Conservation (phyloP, 2,329 filamentous ascomycete species). For the Raffaelea ambrosiae region DNA sequence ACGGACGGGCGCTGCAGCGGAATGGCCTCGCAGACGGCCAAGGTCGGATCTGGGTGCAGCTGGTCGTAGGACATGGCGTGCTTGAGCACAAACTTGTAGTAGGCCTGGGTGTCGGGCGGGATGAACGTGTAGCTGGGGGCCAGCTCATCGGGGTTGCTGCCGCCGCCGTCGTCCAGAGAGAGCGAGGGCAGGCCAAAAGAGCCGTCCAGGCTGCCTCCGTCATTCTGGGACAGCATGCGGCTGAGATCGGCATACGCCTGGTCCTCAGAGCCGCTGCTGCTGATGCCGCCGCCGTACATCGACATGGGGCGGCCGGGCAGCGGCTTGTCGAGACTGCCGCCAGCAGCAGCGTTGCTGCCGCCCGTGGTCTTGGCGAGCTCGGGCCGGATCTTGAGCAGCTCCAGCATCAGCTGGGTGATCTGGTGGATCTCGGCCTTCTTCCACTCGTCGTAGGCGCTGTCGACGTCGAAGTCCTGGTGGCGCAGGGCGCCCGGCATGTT, state of each 20-base stretch:
- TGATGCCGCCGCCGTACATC: slow-evolving; percentile 26
- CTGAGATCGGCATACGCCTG: slow-evolving; percentile 44
- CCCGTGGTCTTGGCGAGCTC: slow-evolving; percentile 70
- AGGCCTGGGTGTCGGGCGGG: slow-evolving; percentile 71
- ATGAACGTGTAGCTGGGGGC: slow-evolving; percentile 79
- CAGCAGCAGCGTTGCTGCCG: slow-evolving; percentile 17
- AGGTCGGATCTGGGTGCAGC: slow-evolving; percentile 30
- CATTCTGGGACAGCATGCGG: slow-evolving; percentile 36
- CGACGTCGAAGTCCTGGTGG: slow-evolving; percentile 79
- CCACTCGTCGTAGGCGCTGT: slow-evolving; percentile 84
- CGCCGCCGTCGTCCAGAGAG: slow-evolving; percentile 41
- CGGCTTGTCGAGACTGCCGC: slow-evolving; percentile 37
- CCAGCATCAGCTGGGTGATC: slow-evolving; percentile 86
- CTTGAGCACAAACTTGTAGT: slow-evolving; percentile 74
- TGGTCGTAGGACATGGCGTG: slow-evolving; percentile 62
- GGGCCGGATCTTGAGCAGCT: slow-evolving; percentile 78
- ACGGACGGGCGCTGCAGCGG: slow-evolving; percentile 69
- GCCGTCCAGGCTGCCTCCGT: slow-evolving; percentile 47
- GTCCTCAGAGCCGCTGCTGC: no score
- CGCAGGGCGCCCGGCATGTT: slow-evolving; percentile 69
- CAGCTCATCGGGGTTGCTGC: slow-evolving; percentile 42
- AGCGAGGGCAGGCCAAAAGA: slow-evolving; percentile 59
- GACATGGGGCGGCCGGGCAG: slow-evolving; percentile 47
- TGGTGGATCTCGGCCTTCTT: slow-evolving; percentile 82
- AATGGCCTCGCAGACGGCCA: slow-evolving; percentile 14